Evolutionary conservation across 345 rosid species (phyloP), one percentile per base, ranked within the genome.

Genomic region (Arabis hirsuta): DNA sequence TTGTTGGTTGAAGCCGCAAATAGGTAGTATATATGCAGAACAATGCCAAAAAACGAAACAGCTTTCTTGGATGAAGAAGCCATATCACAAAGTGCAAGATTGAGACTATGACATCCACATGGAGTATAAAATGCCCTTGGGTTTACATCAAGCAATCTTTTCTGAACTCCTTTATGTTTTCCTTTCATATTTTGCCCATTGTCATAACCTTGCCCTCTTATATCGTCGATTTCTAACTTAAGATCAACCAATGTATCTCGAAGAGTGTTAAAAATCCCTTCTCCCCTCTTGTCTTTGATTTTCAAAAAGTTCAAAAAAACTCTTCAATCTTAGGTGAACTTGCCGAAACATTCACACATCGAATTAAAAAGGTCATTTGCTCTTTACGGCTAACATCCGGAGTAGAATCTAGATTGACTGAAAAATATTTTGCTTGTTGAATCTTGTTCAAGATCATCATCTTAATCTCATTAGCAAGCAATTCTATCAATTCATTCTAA

Each of bases 81-180:
- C 38, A 61, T 61, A 27, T 61, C 51, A 42, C 9, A 42, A 44
- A 64, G 32, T 31, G 32, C 29, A 64, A 64, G 56, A 7, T 38
- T 58, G n/a, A 58, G 31, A 58, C 61, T 32, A 32, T 32, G 43
- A 29, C 19, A 54, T 55, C 60, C 60, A 55, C 22, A 55, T 55
- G 60, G 60, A 31, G 42, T 32, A 5, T 58, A 58, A 58, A 58
- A 39, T 12, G 32, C 56, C 9, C 8, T 34, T 64, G 12, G 44
- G 3, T 64, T 64, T 19, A 34, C 7, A 19, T 65, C 22, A 38
- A 48, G 32, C 9, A 65, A n/a, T 50, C 32, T 34, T 36, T 48
- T 65, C n/a, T 36, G 56, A 19, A 64, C 45, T 19, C 45, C 56
- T 13, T 32, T 47, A 12, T 64, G 12, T 13, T 20, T 47, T 32